phyloP scores from a whole-genome alignment of 495 filamentous ascomycete genomes.

The Aspergillus conjunctus region DNA sequence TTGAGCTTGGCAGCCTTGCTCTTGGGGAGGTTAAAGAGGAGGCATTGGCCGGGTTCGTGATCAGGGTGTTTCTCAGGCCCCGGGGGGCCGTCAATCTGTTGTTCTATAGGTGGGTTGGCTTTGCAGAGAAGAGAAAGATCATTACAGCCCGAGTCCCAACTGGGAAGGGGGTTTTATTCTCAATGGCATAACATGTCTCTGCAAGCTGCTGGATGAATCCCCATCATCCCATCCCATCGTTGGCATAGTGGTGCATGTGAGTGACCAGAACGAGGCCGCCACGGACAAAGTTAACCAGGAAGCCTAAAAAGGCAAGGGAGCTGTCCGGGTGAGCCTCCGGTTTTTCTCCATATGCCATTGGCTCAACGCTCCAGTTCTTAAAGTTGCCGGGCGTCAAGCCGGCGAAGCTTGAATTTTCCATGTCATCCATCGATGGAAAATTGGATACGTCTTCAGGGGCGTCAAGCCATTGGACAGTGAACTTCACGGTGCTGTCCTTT shows the following conservation, averaged over 20 bases:
- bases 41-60: slow-evolving; percentile 29
- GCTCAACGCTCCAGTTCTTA: slow-evolving; percentile 29
- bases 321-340: slow-evolving; percentile 35
- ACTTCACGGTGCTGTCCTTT: slow-evolving; percentile 40
- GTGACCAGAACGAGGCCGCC: slow-evolving; percentile 45
- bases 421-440: slow-evolving; percentile 22
- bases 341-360: too few relatives aligned
- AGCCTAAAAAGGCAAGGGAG: slow-evolving; percentile 43
- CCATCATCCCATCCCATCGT: slow-evolving; percentile 47
- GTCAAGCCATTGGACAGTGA: slow-evolving; percentile 44
- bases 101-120: slow-evolving; percentile 15
- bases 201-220: slow-evolving; percentile 42
- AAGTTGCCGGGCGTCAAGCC: slow-evolving; percentile 28
- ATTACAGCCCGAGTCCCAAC: slow-evolving; percentile 38
- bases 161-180: slow-evolving; percentile 31
- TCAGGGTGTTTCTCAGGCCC: slow-evolving; percentile 32
- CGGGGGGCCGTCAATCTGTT: slow-evolving; percentile 34
- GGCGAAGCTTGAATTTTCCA: slow-evolving; percentile 16
- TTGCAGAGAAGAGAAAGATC: slow-evolving; percentile 37
- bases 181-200: slow-evolving; percentile 43
- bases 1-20: slow-evolving; percentile 46
- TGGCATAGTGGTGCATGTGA: slow-evolving; percentile 46
- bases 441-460: slow-evolving; percentile 25
- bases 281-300: slow-evolving; percentile 46
- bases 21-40: slow-evolving; percentile 45